Evolutionary conservation across 2,329 filamentous ascomycete genomes (phyloP).

Genomic region (Penicillium sp.): DNA sequence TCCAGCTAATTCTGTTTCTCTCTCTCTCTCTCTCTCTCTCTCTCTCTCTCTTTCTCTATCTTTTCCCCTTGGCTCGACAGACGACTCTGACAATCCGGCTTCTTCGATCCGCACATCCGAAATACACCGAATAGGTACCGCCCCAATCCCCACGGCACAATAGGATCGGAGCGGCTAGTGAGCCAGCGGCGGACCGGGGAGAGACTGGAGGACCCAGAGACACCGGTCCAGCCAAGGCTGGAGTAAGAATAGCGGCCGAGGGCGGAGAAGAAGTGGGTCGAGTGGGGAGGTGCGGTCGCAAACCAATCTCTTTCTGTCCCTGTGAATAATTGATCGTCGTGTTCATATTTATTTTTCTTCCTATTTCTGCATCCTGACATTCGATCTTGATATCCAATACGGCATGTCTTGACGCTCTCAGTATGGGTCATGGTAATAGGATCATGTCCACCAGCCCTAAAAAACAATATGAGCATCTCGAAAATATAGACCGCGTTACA

Average conservation of each 20-base stretch:
- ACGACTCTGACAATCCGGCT: too few species aligned
- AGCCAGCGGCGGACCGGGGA: constrained; percentile 5
- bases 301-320: constrained; percentile 6
- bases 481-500: too few species aligned
- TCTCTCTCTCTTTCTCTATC: too few species aligned
- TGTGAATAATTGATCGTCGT: not conserved
- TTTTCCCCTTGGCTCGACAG: too few species aligned
- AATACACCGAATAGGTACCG: constrained; percentile 11
- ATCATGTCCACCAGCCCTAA: too few species aligned
- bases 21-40: too few species aligned
- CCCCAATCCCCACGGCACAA: not conserved
- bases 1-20: too few species aligned
- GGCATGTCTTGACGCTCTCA: too few species aligned
- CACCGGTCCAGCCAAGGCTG: not conserved
- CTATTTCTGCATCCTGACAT: too few species aligned
- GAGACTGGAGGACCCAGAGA: not conserved
- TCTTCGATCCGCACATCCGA: constrained; percentile 1
- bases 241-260: constrained; percentile 7
- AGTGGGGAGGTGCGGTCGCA: constrained; percentile 14
- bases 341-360: not conserved
- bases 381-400: too few species aligned
- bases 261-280: constrained; percentile 17
- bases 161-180: constrained; percentile 13
- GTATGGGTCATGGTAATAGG: too few species aligned
- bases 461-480: too few species aligned